Evolutionary conservation across 1,284 basidiomycete species (phyloP).

Genomic region (Irpex sp.): DNA sequence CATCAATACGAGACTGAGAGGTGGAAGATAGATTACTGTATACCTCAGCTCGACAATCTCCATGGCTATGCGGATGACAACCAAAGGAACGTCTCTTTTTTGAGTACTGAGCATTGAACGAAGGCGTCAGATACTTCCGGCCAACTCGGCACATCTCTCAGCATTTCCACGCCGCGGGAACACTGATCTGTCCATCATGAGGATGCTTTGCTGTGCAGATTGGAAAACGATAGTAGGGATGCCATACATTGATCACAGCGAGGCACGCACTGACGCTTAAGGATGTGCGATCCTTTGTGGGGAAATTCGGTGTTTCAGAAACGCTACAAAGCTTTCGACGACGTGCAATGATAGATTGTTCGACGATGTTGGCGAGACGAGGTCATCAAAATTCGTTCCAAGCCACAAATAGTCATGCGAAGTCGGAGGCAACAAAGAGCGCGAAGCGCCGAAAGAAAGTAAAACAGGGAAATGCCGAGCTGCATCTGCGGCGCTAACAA

Average conservation of each 20-base stretch:
- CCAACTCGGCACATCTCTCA: neutral
- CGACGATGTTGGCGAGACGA: too few relatives aligned
- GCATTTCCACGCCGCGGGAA: neutral
- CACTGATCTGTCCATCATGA: neutral
- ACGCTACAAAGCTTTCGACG: too few relatives aligned
- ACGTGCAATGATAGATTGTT: too few relatives aligned
- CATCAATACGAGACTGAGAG: neutral
- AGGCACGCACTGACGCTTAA: neutral
- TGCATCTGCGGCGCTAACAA: neutral
- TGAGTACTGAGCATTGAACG: neutral
- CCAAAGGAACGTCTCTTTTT: neutral
- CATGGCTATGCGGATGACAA: neutral
- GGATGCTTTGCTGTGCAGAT: neutral
- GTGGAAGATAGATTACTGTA: neutral
- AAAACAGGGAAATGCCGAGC: neutral
- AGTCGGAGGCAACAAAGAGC: too few relatives aligned
- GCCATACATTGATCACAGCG: neutral
- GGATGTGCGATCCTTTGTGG: neutral
- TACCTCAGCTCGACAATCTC: neutral
- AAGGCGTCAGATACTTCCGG: neutral
- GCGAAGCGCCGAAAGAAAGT: neutral
- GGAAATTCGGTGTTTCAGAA: neutral
- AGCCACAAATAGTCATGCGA: too few relatives aligned
- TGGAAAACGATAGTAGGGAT: neutral
- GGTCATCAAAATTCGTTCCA: too few relatives aligned